phyloP scores from a whole-genome alignment of 2,329 filamentous ascomycete species.

The Corniculantispora saksenae region DNA sequence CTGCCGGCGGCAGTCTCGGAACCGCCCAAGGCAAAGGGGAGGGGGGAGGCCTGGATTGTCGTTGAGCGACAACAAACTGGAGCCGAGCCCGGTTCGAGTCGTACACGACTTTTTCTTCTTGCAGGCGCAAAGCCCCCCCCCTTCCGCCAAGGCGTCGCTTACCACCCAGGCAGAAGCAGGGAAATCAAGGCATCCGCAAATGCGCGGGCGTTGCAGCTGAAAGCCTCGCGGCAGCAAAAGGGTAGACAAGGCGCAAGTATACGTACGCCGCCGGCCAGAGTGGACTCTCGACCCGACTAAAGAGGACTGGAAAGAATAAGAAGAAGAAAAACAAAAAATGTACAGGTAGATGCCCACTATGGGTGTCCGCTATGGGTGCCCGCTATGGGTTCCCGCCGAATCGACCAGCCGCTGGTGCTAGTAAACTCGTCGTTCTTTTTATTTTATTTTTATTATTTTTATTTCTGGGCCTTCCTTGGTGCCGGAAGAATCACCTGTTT shows the following conservation, averaged over 20 bases:
- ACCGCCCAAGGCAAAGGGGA: no score
- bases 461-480: slow-evolving; percentile 1
- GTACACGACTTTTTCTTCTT: background rate
- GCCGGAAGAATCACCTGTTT: slow-evolving; percentile 17
- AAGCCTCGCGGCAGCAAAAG: slow-evolving; percentile 8
- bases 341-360: no score
- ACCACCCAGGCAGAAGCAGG: background rate
- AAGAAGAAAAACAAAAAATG: background rate
- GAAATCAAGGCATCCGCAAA: background rate
- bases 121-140: slow-evolving; percentile 10
- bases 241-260: slow-evolving; percentile 2
- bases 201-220: slow-evolving; percentile 1
- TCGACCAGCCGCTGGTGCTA: background rate
- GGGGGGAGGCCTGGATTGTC: background rate
- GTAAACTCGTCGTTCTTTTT: background rate
- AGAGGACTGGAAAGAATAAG: background rate
- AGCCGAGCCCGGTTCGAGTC: background rate
- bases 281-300: background rate
- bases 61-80: background rate
- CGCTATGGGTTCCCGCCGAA: background rate
- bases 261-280: background rate
- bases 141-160: slow-evolving; percentile 4
- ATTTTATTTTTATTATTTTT: no score
- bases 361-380: no score
- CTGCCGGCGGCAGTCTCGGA: slow-evolving; percentile 2